These are phyloP conservation scores for Pythium vanterpoolii DNA, from an alignment of 352 stramenopile species.

Conservation along the genomic window DNA sequence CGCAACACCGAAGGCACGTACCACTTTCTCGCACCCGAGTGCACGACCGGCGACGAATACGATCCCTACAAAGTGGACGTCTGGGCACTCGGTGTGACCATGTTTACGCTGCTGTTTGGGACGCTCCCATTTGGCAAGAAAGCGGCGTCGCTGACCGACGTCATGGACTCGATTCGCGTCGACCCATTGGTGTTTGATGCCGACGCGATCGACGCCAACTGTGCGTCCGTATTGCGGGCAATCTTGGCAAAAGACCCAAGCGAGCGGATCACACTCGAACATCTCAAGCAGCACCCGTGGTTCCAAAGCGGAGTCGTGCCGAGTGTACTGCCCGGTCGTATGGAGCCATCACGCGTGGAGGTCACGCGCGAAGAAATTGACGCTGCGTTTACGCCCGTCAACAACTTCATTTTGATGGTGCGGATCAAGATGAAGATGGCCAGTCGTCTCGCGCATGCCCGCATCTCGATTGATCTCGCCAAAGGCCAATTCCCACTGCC, in stretches of 20 bases:
- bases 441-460: constrained; percentile 35
- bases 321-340: neutral
- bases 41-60: constrained; percentile 69
- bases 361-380: constrained; percentile 70
- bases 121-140: constrained; percentile 66
- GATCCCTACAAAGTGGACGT: constrained; percentile 78
- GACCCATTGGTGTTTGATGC: constrained; percentile 42
- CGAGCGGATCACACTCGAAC: constrained; percentile 44
- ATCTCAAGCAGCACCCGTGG: constrained; percentile 60
- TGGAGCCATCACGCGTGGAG: constrained; percentile 22
- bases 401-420: constrained; percentile 78
- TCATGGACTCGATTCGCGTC: constrained; percentile 73
- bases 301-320: neutral
- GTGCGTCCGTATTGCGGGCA: constrained; percentile 34
- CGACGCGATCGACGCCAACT: constrained; percentile 35
- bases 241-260: constrained; percentile 63
- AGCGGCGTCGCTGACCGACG: constrained; percentile 45
- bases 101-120: constrained; percentile 67
- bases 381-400: constrained; percentile 69
- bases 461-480: constrained; percentile 19
- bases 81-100: constrained; percentile 80
- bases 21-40: constrained; percentile 82
- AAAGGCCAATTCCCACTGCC: constrained; percentile 1
- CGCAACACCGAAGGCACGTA: constrained; percentile 87
- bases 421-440: constrained; percentile 74